Base-by-base conservation (phyloP, 2,329 filamentous ascomycete genomes). In the Colletotrichum musicola region DNA sequence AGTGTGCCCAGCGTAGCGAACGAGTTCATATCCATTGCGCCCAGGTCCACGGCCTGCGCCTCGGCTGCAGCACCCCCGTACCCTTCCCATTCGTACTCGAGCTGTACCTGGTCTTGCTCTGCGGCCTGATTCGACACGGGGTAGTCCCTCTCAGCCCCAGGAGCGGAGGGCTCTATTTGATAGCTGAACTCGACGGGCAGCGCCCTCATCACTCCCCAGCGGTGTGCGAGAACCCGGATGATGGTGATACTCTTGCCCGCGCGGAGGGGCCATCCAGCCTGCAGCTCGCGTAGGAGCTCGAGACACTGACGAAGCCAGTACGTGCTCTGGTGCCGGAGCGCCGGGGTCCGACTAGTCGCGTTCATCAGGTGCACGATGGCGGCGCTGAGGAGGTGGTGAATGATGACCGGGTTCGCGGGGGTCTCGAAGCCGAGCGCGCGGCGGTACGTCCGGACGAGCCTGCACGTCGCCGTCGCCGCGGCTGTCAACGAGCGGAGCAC, bases 321-420 rank as follows among this genome's bases (percentile, higher is more conserved):
- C 1, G 68, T 63, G 58, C 70, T 72, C 42, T 69, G 70, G 18
- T 68, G 57, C 35, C 57, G 58, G 7, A 66, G 60, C 7, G 70
- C 66, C 1, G 64, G 60, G 0, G 69, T 69, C 35, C 57, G 47
- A 42, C 70, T 72, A 0, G 68, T 72, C 0, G 70, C 64, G 9
- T 72, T 72, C 70, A 72, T 72, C 6, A 72, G 55, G 18, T 71
- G 68, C 0, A 72, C 70, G 49, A 71, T 71, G 9, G 56, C 64
- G 10, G 68, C 70, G n/a, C 68, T 71, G 12, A 72, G 68, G 20
- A 72, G 70, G 22, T 71, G 70, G 22, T 72, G 70, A 7, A 72
- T 59, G 18, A 72, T 55, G 30, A 72, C 61, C 0, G 70, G 68
- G n/a, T 72, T 72, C 7, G 70, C 47, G 10, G 68, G 53, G 7